phyloP scores from a whole-genome alignment of 129 eudicot species.

The Lactuca saligna region DNA sequence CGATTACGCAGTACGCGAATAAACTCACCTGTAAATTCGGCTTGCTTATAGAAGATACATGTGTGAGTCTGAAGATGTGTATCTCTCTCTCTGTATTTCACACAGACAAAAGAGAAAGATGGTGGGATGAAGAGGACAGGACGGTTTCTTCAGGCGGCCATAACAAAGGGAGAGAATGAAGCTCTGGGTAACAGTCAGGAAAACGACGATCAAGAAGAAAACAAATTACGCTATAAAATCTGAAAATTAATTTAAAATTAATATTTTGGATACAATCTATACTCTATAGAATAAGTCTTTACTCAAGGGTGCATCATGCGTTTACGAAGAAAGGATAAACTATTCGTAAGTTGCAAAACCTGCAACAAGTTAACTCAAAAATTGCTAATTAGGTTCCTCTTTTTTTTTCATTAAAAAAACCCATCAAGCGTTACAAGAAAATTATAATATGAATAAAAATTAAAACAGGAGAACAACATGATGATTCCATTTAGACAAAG shows the following conservation, averaged over 20 bases:
- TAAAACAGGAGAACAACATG: no score
- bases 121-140: neutral
- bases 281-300: neutral
- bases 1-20: constrained; percentile 22
- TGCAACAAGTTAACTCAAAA: neutral
- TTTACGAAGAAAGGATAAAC: neutral
- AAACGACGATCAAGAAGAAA: constrained; percentile 30
- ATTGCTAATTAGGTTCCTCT: neutral
- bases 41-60: neutral
- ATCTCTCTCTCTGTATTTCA: neutral
- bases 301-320: neutral
- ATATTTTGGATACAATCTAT: neutral
- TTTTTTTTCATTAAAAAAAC: no score
- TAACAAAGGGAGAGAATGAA: constrained; percentile 21
- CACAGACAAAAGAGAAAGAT: constrained; percentile 12
- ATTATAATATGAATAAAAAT: no score
- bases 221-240: constrained; percentile 17
- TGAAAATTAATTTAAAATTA: neutral
- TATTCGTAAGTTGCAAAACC: neutral
- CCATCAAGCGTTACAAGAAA: no score
- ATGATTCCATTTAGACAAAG: no score
- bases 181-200: constrained; percentile 28
- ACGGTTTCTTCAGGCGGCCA: constrained; percentile 36
- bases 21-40: constrained; percentile 14
- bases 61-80: constrained; percentile 2